Base-by-base conservation (phyloP, 225 moss, liverwort and hornwort genomes). In the Polytrichum formosum region DNA sequence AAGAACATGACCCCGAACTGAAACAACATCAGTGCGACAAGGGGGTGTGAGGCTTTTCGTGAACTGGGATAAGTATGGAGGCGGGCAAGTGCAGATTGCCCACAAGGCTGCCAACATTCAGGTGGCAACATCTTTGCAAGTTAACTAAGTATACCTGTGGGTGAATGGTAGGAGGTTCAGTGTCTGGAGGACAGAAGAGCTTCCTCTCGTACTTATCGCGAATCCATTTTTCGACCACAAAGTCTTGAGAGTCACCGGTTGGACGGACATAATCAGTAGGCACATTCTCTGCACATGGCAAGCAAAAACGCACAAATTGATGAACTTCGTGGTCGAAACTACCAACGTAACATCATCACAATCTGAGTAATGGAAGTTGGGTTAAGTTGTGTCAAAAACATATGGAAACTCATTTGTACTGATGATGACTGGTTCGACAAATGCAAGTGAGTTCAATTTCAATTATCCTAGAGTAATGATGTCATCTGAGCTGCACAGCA, bases 161-260 rank as follows among this genome's bases (percentile, higher is more conserved):
- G 13, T 58, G 18, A 6, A 72, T 67, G 4, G 72, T 80, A 19
- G 90, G 92, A 23, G 88, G 85, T 26, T 81, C 63, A 68, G 21
- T 72, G 56, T 65, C 71, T n/a, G 31, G 20, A 70, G 78, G 75
- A 65, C 90, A 86, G 16, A 80, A 92, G 13, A 88, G 74, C 64
- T 81, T 90, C 65, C 71, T 83, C 67, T 92, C 87, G 9, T 92
- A 92, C 67, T 92, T 92, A 63, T 90, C 80, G 5, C 85, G 83
- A 20, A 92, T 92, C 90, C 90, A 92, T 29, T 87, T 84, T 72
- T 90, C 90, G 18, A 83, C 85, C 66, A 77, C 73, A 19, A 69
- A 81, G 70, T 85, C 69, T 31, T 83, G 80, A 72, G 87, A 92
- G 53, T 90, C 85, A 6, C 78, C 77, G 54, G 65, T 85, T 54